These are phyloP conservation scores for Musa beccarii DNA, from an alignment of 176 grass and related monocot genomes.

Conservation along the genomic window DNA sequence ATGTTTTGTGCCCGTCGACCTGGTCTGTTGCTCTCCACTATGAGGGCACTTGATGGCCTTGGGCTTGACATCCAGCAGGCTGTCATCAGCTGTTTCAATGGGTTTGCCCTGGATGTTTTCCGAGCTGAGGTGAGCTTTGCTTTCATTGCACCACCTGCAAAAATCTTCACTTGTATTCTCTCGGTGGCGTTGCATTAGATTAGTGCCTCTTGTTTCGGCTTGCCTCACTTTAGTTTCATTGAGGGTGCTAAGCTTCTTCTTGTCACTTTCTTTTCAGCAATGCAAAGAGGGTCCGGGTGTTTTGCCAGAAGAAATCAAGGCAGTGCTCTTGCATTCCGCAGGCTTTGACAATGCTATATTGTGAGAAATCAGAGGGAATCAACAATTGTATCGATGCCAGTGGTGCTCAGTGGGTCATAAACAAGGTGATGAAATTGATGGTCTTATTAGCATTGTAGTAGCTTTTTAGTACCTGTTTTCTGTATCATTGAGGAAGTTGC, in stretches of 20 bases:
- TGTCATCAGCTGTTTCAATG: conserved; percentile 65
- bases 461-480: neutral
- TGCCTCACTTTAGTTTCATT: neutral
- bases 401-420: neutral
- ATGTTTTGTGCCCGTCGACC: conserved; percentile 73
- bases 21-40: conserved; percentile 47
- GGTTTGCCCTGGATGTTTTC: conserved; percentile 70
- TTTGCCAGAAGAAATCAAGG: conserved; percentile 70
- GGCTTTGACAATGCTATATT: conserved; percentile 38
- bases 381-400: neutral
- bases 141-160: neutral
- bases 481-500: no score
- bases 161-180: neutral
- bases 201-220: neutral
- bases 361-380: neutral
- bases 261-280: conserved; percentile 38
- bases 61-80: conserved; percentile 63
- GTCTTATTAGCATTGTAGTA: neutral
- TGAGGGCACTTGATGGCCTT: conserved; percentile 60
- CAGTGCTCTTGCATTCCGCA: conserved; percentile 51
- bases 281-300: conserved; percentile 39
- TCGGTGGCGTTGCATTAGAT: neutral
- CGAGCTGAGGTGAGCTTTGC: conserved; percentile 45
- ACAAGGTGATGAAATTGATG: neutral
- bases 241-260: neutral